These are phyloP conservation scores for Coffea canephora DNA, from an alignment of 257 asterid species.

Conservation along the genomic window DNA sequence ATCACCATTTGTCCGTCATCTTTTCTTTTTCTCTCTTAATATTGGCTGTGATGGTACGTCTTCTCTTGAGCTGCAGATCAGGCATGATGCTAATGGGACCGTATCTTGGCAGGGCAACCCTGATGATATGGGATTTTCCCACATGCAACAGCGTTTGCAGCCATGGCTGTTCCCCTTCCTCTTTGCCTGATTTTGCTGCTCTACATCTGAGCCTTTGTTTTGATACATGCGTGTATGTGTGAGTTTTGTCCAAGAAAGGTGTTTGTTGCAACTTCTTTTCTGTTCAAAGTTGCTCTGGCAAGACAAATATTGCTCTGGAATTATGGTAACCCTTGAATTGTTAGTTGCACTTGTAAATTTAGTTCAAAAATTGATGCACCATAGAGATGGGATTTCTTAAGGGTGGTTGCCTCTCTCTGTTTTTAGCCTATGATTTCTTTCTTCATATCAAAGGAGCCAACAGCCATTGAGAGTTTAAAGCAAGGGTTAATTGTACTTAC, in stretches of 20 bases:
- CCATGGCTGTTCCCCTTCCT: conserved; percentile 7
- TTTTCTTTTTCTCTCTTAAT: too few species aligned
- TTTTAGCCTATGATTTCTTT: conserved; percentile 18
- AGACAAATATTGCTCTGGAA: neutral
- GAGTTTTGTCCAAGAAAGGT: neutral
- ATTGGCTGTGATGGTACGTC: neutral
- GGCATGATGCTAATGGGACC: conserved; percentile 1
- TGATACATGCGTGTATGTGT: neutral
- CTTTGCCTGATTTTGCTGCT: neutral
- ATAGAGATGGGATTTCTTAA: conserved; percentile 7
- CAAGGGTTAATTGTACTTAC: neutral
- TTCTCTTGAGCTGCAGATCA: neutral
- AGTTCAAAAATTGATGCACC: conserved; percentile 11
- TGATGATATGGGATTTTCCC: neutral
- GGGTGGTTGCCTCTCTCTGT: conserved; percentile 57
- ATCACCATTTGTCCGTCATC: too few species aligned
- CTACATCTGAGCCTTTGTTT: conserved; percentile 24
- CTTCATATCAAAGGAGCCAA: neutral
- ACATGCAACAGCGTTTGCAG: conserved; percentile 12
- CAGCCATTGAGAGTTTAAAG: neutral
- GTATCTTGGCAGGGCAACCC: conserved; percentile 17
- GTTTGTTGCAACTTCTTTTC: neutral
- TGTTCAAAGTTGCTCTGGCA: neutral
- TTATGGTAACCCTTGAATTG: neutral
- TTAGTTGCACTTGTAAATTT: neutral